Evolutionary conservation across 495 filamentous ascomycete genomes (phyloP).

Genomic region (Annulohypoxylon bovei): DNA sequence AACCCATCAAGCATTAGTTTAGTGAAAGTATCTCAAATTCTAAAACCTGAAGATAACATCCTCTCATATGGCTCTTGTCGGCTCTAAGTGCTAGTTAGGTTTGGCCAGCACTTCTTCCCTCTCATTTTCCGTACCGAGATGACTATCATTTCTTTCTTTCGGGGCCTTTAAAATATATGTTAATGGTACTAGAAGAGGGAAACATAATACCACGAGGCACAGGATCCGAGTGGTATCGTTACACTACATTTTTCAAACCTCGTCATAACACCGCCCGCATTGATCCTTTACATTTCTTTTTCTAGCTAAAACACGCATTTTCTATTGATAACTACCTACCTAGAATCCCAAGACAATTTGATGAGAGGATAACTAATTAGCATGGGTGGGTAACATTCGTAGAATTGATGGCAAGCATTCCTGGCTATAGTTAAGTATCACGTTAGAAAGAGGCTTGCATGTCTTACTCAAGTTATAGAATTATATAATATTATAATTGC

Average conservation of each 20-base stretch:
- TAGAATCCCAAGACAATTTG: not conserved
- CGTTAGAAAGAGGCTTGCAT: not conserved
- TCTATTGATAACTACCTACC: not conserved
- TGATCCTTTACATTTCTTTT: not conserved
- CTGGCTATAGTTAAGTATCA: not conserved
- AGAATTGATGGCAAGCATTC: constrained; percentile 2
- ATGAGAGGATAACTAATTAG: not conserved
- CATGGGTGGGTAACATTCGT: not conserved
- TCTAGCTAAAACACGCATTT: not conserved
- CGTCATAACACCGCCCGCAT: not conserved
- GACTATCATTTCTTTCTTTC: not conserved
- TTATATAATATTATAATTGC: not conserved
- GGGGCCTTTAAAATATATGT: not conserved
- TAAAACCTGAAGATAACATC: not conserved
- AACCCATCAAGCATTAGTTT: no score
- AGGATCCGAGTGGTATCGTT: not conserved
- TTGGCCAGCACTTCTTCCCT: not conserved
- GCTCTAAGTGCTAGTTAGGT: not conserved
- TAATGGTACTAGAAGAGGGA: not conserved
- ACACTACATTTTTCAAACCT: not conserved
- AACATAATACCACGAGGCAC: not conserved
- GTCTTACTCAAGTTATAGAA: not conserved
- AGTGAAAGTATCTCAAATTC: not conserved
- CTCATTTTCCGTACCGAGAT: not conserved
- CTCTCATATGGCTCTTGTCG: not conserved